Conservation (phyloP, 768 basidiomycete species). For the Suillus lakei region DNA sequence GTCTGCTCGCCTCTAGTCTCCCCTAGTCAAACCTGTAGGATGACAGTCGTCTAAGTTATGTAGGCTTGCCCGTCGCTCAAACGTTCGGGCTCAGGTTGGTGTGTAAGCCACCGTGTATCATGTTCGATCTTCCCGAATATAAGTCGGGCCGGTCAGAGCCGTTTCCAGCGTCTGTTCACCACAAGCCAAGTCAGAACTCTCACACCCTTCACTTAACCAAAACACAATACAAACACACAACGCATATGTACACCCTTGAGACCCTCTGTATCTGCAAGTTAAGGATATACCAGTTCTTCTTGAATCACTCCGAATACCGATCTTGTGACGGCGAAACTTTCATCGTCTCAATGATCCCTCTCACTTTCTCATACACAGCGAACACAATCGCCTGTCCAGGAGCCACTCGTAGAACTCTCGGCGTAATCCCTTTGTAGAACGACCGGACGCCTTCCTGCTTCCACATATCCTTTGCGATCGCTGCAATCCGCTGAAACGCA, state of each 20-base stretch:
- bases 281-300: not conserved
- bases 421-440: constrained; percentile 99
- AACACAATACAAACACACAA: too few species aligned
- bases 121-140: not conserved
- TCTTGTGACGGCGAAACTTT: constrained; percentile 59
- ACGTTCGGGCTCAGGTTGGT: not conserved
- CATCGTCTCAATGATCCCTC: constrained; percentile 72
- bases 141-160: not conserved
- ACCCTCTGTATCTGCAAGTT: not conserved
- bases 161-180: not conserved
- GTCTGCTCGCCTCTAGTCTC: not conserved
- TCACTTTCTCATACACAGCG: constrained; percentile 93
- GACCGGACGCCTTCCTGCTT: constrained; percentile 82
- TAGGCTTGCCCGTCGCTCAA: not conserved
- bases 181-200: not conserved
- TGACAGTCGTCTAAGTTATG: not conserved
- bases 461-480: constrained; percentile 94
- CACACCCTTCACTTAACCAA: constrained; percentile 2
- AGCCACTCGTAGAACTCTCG: constrained; percentile 93
- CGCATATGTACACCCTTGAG: not conserved
- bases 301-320: constrained; percentile 67
- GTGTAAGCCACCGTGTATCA: not conserved
- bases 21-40: not conserved
- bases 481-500: constrained; percentile 77
- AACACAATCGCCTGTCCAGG: constrained; percentile 98